A percentile compares a stretch with the other conserved stretches of the same genome.
phyloP scores from a whole-genome alignment of 768 basidiomycete species.

The Tricholoma sp. region DNA sequence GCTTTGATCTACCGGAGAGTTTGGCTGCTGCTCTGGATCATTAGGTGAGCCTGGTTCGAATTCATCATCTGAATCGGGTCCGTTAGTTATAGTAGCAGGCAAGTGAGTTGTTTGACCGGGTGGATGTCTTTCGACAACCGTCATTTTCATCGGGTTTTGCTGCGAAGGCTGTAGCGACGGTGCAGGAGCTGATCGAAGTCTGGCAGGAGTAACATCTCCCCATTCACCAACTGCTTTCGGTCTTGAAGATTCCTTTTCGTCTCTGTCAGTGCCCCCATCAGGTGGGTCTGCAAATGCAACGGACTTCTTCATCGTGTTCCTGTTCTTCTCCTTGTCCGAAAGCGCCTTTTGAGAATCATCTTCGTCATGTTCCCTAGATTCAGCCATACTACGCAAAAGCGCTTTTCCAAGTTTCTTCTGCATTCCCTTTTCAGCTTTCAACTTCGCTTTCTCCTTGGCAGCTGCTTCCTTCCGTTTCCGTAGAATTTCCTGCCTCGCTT shows the following conservation, averaged over 20 bases:
- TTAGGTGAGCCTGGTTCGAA: slow-evolving; percentile 35
- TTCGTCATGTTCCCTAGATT: slow-evolving; percentile 34
- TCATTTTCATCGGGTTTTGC: slow-evolving; percentile 56
- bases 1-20: neutral
- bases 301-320: slow-evolving; percentile 47
- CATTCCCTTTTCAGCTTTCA: slow-evolving; percentile 43
- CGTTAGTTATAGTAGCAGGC: slow-evolving; percentile 13
- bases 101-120: slow-evolving; percentile 18
- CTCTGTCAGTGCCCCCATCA: slow-evolving; percentile 17
- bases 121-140: slow-evolving; percentile 63
- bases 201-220: slow-evolving; percentile 53
- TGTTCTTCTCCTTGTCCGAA: slow-evolving; percentile 20
- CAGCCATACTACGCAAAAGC: slow-evolving; percentile 43
- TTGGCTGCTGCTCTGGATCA: slow-evolving; percentile 17
- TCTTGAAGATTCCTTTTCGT: slow-evolving; percentile 12
- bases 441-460: slow-evolving; percentile 31
- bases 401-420: slow-evolving; percentile 80
- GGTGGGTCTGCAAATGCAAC: slow-evolving; percentile 57
- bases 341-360: slow-evolving; percentile 27
- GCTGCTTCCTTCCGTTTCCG: slow-evolving; percentile 48
- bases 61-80: slow-evolving; percentile 67
- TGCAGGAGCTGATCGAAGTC: slow-evolving; percentile 35
- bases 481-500: slow-evolving; percentile 40
- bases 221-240: slow-evolving; percentile 28
- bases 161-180: slow-evolving; percentile 33